Evolutionary conservation across 768 basidiomycete species (phyloP).

Genomic region (Xerocomellus chrysenteron): DNA sequence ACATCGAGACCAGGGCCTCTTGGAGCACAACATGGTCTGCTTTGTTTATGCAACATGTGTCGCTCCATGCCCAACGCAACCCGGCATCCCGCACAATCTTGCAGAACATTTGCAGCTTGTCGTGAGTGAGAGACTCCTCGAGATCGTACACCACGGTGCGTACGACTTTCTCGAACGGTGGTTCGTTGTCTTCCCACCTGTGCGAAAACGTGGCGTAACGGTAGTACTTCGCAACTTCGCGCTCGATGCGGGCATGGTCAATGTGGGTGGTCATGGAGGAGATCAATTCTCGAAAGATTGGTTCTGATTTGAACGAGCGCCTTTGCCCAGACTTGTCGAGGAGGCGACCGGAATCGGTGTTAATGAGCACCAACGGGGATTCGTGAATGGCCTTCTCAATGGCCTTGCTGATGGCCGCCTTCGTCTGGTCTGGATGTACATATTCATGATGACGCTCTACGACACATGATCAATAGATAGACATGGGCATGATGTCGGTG

Average conservation of each 20-base stretch:
- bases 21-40: neutral
- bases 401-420: neutral
- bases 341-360: conserved; percentile 3
- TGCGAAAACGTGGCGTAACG: neutral
- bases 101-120: neutral
- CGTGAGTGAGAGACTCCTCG: neutral
- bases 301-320: neutral
- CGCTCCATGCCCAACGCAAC: neutral
- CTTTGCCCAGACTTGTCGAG: neutral
- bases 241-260: neutral
- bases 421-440: neutral
- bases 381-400: conserved; percentile 1
- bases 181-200: neutral
- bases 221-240: neutral
- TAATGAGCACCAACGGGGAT: conserved; percentile 2
- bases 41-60: neutral
- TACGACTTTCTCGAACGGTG: neutral
- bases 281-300: neutral
- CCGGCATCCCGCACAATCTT: neutral
- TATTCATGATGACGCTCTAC: neutral
- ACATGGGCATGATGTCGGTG: neutral
- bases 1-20: neutral
- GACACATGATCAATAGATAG: neutral
- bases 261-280: conserved; percentile 2
- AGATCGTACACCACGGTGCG: neutral